Base-by-base conservation (phyloP, 2,329 filamentous ascomycete genomes). In the Hypoxylon sp. region DNA sequence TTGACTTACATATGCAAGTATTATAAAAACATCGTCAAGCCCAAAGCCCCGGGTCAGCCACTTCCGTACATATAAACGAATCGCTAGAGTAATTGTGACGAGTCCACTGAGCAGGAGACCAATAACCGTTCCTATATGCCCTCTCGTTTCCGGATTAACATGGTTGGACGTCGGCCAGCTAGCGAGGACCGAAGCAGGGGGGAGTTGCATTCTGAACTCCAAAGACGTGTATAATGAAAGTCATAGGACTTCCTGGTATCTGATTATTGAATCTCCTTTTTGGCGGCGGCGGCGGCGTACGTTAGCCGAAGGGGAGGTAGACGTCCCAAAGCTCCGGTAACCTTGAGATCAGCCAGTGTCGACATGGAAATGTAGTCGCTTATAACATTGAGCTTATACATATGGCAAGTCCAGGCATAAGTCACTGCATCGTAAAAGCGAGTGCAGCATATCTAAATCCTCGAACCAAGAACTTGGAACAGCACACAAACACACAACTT, bases 1-100 rank as follows among this genome's bases (percentile, higher is more conserved):
- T 37, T 14, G 31, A 66, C 75, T 44, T 74, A 81, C 78, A 58
- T 77, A 81, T 67, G 81, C 79, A n/a, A 78, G 37, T 13, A 78
- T 60, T 44, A 81, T 80, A 13, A 82, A 73, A 11, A 78, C 66
- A 62, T 82, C 81, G 42, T 82, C 81, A 9, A 77, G 71, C 14
- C 79, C 78, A 50, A 81, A 77, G 5, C 77, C 77, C n/a, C 74
- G 74, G 0, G 80, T 79, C 5, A 81, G 75, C 39, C 65, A 67
- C 57, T 73, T 73, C 11, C 80, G 77, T 10, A 80, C 76, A 59
- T 80, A 82, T 22, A 82, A 51, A 24, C 80, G 78, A 44, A 81
- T 74, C 17, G 66, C 72, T 5, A 82, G 60, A 51, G 80, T 63
- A 5, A 74, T 19, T 0, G 79, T 79, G 31, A 77, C 77, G 29